Evolutionary conservation across 805 yeast species (phyloP), one percentile per base, ranked within the genome.

Genomic region (Pichia cephalocereana): DNA sequence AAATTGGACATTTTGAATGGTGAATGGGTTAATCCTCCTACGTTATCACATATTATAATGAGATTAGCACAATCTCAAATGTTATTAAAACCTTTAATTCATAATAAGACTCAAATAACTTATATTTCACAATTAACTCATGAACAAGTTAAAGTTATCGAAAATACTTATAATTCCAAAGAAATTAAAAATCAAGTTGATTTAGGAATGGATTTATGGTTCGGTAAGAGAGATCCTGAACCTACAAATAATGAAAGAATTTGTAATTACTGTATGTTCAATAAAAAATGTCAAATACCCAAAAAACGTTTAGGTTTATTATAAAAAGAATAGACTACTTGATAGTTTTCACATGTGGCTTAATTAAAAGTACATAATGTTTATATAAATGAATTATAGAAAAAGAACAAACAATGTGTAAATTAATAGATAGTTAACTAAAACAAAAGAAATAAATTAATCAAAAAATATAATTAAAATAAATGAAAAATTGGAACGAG

Each of bases 191-290:
- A 53, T 3, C 59, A 66, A 8, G 59, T 75, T 2, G 41, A 52
- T 0, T 53, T 60, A 11, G 68, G 79, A 3, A 54, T 75, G 45
- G 57, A 58, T 26, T 75, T 80, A 52, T 83, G 89, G 89, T 67
- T 69, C 54, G 89, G 89, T 0, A 55, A 62, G 32, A 63, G 84
- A 42, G 60, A 59, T 4, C 85, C 86, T 1, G 57, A 55, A 31
- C 72, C 72, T 8, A 69, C 68, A 1, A 70, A 75, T 61, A 53
- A 64, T 53, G 47, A 59, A 23, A 53, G 63, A 5, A 70, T 71
- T 49, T 83, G 91, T 59, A 67, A 63, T 15, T 65, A 61, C 44
- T 83, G 91, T 63, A 79, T 74, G 18, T 83, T 50, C 23, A 38
- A 42, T 15, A 18, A 41, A 6, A 40, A 52, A 19, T 52, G 53